Conservation (phyloP, 768 basidiomycete species). For the Russula sp. region DNA sequence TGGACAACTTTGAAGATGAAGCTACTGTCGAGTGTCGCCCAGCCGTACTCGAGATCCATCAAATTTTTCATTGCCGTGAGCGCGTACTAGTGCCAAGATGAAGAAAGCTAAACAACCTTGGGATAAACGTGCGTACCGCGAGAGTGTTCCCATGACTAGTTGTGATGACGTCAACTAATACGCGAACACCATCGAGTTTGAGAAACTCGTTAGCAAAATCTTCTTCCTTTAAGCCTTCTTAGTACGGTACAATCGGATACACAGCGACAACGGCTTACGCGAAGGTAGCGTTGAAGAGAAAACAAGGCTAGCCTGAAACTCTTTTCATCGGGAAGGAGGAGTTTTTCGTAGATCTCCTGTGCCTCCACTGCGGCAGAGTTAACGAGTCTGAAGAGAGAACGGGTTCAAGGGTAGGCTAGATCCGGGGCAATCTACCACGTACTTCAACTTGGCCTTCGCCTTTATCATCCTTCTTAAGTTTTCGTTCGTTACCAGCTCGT, state of each 20-base stretch:
- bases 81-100: constrained; percentile 53
- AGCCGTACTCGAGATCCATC: constrained; percentile 83
- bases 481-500: constrained; percentile 81
- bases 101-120: not conserved
- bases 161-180: constrained; percentile 66
- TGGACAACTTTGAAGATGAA: constrained; percentile 78
- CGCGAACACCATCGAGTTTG: constrained; percentile 59
- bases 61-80: constrained; percentile 81
- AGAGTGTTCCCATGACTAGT: constrained; percentile 73
- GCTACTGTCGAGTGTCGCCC: constrained; percentile 60
- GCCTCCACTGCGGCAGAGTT: constrained; percentile 78
- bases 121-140: constrained; percentile 47
- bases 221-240: constrained; percentile 53
- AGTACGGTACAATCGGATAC: constrained; percentile 7
- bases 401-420: not conserved
- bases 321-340: constrained; percentile 52
- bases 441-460: constrained; percentile 75
- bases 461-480: constrained; percentile 80
- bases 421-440: constrained; percentile 26
- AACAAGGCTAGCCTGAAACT: constrained; percentile 65
- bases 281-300: constrained; percentile 72
- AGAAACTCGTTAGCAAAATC: constrained; percentile 79
- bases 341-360: constrained; percentile 65
- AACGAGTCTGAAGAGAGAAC: constrained; percentile 49
- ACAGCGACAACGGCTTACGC: constrained; percentile 37